A percentile compares a stretch with the other conserved stretches of the same genome.
Conservation (phyloP, 169 alveolate species). For the Plasmodium vivax region DNA sequence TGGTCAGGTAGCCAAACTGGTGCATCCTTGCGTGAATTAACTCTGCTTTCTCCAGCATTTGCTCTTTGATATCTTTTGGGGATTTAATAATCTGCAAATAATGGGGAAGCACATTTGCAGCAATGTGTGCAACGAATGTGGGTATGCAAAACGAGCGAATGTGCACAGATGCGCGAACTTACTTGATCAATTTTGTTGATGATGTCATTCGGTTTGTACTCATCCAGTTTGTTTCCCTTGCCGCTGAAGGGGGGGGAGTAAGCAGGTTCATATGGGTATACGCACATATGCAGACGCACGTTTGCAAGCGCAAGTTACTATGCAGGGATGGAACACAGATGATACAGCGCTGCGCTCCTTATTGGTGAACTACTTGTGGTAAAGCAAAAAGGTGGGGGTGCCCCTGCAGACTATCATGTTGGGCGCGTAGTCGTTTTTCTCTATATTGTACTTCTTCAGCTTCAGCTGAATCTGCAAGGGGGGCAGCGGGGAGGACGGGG, state of each 20-base stretch:
- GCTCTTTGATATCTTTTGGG: constrained; percentile 39
- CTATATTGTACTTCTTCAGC: constrained; percentile 61
- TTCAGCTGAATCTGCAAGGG: constrained; percentile 44
- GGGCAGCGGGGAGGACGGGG: not conserved
- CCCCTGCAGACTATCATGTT: constrained; percentile 69
- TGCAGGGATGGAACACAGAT: not conserved
- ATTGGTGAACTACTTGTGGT: constrained; percentile 37
- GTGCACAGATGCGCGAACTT: not conserved
- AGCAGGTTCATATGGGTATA: not conserved
- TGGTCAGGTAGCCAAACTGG: constrained; percentile 48
- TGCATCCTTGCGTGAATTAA: constrained; percentile 65
- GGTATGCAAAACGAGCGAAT: not conserved
- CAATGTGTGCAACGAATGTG: not conserved
- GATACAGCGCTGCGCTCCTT: not conserved
- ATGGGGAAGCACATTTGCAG: not conserved
- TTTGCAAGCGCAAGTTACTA: not conserved
- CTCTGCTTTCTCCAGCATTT: constrained; percentile 62
- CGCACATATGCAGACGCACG: not conserved
- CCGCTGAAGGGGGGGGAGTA: constrained; percentile 12
- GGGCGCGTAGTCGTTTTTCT: constrained; percentile 72
- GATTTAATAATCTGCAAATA: constrained; percentile 43
- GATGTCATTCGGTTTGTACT: constrained; percentile 59
- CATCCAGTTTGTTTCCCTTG: constrained; percentile 60
- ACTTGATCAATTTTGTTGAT: constrained; percentile 67
- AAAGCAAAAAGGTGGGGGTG: constrained; percentile 60